Evolutionary conservation across 2,329 filamentous ascomycete species (phyloP).

Genomic region (Fusarium protoensiforme): DNA sequence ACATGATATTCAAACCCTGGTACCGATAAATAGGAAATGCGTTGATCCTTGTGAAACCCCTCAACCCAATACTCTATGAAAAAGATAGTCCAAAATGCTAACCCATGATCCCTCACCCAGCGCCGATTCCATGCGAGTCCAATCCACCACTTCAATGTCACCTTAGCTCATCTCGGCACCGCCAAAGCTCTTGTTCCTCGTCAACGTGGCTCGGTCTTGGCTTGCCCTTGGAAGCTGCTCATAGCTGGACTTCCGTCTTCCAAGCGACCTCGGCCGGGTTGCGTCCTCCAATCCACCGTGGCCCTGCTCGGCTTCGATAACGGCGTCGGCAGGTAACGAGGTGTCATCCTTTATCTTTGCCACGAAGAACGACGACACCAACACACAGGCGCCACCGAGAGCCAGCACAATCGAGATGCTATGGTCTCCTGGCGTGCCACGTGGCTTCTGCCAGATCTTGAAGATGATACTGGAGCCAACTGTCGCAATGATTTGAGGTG

Average conservation of each 20-base stretch:
- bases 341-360: slow-evolving; percentile 72
- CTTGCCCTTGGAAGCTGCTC: slow-evolving; percentile 56
- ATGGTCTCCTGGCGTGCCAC: slow-evolving; percentile 84
- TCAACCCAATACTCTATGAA: slow-evolving; percentile 9
- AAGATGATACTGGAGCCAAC: slow-evolving; percentile 87
- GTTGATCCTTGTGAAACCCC: not conserved
- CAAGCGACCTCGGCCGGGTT: slow-evolving; percentile 30
- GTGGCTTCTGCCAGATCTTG: slow-evolving; percentile 84
- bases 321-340: slow-evolving; percentile 50
- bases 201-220: slow-evolving; percentile 58
- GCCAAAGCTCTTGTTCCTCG: slow-evolving; percentile 61
- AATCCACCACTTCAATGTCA: not conserved
- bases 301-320: slow-evolving; percentile 57
- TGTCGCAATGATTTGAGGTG: slow-evolving; percentile 91
- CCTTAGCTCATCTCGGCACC: slow-evolving; percentile 53
- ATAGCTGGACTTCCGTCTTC: slow-evolving; percentile 53
- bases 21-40: not conserved
- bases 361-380: slow-evolving; percentile 81
- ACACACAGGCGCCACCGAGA: slow-evolving; percentile 81
- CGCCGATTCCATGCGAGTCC: slow-evolving; percentile 12
- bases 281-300: slow-evolving; percentile 49
- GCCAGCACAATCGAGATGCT: slow-evolving; percentile 89
- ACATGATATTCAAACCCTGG: slow-evolving; percentile 3
- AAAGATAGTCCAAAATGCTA: slow-evolving; percentile 18
- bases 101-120: slow-evolving; percentile 7